Base-by-base conservation (phyloP, 108 stramenopile genomes). In the Nitzschia sp. region DNA sequence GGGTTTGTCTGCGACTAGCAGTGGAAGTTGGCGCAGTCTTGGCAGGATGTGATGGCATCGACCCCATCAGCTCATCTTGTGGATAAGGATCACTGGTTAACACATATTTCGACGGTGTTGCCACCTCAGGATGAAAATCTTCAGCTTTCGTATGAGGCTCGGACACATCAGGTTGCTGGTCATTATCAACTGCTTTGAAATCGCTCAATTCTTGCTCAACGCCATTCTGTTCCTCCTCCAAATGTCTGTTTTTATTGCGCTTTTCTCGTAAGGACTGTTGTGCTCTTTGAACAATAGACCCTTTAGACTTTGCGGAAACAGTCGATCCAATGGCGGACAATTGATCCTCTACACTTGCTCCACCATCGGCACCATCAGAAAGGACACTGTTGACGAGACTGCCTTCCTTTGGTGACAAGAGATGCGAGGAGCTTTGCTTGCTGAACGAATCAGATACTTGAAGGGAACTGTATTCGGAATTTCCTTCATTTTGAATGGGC, bases 361-460 rank as follows among this genome's bases (percentile, higher is more conserved):
- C 46, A 48, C 17, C 17, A 48, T 48, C 46, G 3, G 46, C 29
- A 34, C 29, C 29, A 5, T 34, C 29, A 34, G 29, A 34, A 5
- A 34, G 29, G 29, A 34, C 29, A 34, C 29, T 34, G 5, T 34
- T 34, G 29, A 34, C 5, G 29, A 34, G 1, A 34, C 29, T 34
- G 5, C 29, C 29, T 34, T n/a, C n/a, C n/a, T n/a, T n/a, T n/a
- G n/a, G n/a, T n/a, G 29, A 34, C 29, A 34, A 5, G 29, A 34
- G 29, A 17, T 15, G 14, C 2, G 46, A 5, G 46, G 17, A 15
- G 6, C 6, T 6, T 17, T 15, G 17, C 17, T 48, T 48, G 46
- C 46, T 48, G 17, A 14, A n/a, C 38, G 51, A 65, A 51, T 51
- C 64, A 8, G 64, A 65, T 38, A 65, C 64, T 10, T 51, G 50